Evolutionary conservation across 169 alveolate species (phyloP).

Genomic region (Blepharisma undulans): DNA sequence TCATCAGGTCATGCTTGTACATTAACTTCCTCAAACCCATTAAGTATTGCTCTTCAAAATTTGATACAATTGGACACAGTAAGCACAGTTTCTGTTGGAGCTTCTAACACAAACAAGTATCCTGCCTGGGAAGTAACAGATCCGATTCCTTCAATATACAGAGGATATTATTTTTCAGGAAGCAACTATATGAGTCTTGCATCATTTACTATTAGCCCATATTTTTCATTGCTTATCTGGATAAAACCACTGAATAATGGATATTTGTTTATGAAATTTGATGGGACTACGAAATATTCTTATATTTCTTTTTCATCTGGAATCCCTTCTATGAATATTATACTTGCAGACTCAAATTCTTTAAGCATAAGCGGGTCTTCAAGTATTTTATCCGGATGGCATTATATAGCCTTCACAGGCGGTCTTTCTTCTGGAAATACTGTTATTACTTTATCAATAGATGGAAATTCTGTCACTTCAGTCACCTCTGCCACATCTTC

Average conservation of each 20-base stretch:
- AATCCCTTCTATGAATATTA: no score
- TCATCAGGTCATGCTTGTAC: background rate
- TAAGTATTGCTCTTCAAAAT: background rate
- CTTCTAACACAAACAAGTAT: background rate
- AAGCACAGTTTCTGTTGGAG: background rate
- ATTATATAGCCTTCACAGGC: no score
- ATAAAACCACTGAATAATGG: background rate
- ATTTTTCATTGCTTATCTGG: background rate
- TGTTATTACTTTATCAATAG: no score
- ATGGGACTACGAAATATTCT: background rate
- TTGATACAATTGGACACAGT: background rate
- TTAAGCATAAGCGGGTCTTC: no score
- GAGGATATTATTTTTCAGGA: conserved; percentile 19
- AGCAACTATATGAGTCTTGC: background rate
- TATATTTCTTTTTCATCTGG: no score
- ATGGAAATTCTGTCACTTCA: no score
- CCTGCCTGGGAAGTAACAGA: background rate
- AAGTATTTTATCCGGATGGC: no score
- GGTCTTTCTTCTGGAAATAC: no score
- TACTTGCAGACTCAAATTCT: no score
- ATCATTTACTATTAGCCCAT: background rate
- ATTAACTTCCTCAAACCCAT: background rate
- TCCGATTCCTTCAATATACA: background rate
- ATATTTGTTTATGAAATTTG: background rate
- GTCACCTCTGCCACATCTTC: no score